Conservation (phyloP, 2,329 filamentous ascomycete species). For the Neocatenulostroma microsporum region DNA sequence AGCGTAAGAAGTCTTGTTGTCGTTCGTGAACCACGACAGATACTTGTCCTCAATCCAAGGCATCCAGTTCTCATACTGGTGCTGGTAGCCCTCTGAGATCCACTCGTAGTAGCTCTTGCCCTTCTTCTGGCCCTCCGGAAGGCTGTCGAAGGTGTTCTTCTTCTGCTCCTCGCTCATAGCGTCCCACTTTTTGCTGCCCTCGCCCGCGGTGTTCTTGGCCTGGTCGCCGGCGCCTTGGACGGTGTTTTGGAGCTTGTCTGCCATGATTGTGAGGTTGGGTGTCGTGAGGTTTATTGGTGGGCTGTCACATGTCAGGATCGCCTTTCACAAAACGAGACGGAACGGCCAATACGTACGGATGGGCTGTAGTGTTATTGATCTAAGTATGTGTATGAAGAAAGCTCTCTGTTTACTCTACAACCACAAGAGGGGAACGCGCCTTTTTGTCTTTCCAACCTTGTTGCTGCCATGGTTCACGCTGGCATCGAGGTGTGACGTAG, state of each 20-base stretch:
- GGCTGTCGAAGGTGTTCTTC: conserved; percentile 26
- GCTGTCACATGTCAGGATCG: conserved; percentile 5
- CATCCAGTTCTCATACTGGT: conserved; percentile 67
- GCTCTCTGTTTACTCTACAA: neutral
- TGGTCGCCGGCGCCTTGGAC: conserved; percentile 9
- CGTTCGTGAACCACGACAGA: conserved; percentile 64
- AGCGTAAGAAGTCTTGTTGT: conserved; percentile 67
- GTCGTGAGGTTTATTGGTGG: neutral
- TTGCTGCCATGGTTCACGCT: conserved; percentile 1
- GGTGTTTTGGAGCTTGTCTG: conserved; percentile 10
- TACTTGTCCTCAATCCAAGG: conserved; percentile 70
- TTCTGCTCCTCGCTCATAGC: conserved; percentile 30
- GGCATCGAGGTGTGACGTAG: neutral
- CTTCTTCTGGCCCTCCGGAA: conserved; percentile 27
- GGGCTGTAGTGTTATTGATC: neutral
- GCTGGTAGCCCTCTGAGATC: conserved; percentile 58
- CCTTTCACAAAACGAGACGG: too few species aligned
- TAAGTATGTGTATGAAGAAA: neutral
- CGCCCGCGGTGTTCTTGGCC: conserved; percentile 10
- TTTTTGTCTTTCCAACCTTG: neutral
- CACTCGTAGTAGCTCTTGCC: conserved; percentile 43
- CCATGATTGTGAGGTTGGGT: conserved; percentile 1
- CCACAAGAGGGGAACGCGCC: neutral
- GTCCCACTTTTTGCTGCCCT: conserved; percentile 25
- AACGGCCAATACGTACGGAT: neutral